These are phyloP conservation scores for Saposhnikovia divaricata DNA, from an alignment of 129 eudicot genomes.

Conservation along the genomic window DNA sequence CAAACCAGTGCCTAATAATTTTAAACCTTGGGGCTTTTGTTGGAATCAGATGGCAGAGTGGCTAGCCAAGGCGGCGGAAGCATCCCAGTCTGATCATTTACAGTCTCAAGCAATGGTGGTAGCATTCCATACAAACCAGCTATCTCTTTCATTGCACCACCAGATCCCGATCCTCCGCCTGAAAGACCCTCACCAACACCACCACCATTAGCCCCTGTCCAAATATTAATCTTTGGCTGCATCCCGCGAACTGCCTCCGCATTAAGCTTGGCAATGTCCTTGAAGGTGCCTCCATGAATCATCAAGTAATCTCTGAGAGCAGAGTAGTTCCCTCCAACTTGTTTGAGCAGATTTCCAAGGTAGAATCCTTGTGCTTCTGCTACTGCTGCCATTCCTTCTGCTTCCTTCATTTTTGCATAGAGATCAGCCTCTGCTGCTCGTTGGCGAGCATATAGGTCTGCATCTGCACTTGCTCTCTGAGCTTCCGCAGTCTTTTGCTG, in stretches of 20 bases:
- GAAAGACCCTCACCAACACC: neutral
- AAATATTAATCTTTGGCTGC: conserved; percentile 37
- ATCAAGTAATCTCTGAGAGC: conserved; percentile 29
- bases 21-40: neutral
- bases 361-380: conserved; percentile 33
- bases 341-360: conserved; percentile 25
- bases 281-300: conserved; percentile 29
- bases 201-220: conserved; percentile 20
- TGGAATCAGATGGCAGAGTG: conserved; percentile 5
- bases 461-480: conserved; percentile 27
- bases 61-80: conserved; percentile 3
- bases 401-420: conserved; percentile 28
- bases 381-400: conserved; percentile 25
- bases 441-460: conserved; percentile 15
- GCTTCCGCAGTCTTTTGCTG: conserved; percentile 23
- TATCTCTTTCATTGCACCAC: conserved; percentile 6
- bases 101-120: conserved; percentile 1
- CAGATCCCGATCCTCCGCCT: neutral
- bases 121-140: conserved; percentile 10
- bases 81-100: conserved; percentile 10
- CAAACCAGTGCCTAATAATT: neutral
- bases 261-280: conserved; percentile 31
- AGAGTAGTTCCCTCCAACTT: conserved; percentile 20
- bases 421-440: conserved; percentile 27
- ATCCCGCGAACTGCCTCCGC: conserved; percentile 29